A percentile compares a stretch with the other conserved stretches of the same genome.
These are phyloP conservation scores for Sugiyamaella japonica DNA, from an alignment of 1,139 yeast species.

Conservation along the genomic window DNA sequence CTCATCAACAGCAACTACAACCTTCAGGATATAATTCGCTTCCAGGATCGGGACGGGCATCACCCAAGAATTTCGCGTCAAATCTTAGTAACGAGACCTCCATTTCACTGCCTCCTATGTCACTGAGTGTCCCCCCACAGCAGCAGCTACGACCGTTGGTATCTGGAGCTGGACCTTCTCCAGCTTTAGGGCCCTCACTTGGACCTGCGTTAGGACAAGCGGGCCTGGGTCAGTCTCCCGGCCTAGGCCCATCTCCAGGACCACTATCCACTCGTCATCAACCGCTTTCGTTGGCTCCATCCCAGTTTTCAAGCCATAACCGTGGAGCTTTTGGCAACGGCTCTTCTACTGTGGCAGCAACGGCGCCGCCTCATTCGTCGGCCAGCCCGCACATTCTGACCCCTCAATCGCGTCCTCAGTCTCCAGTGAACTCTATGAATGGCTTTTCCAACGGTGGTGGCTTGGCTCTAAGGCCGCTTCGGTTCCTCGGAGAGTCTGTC, in stretches of 20 bases:
- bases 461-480: slow-evolving; percentile 14
- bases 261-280: not conserved
- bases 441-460: slow-evolving; percentile 3
- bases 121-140: slow-evolving; percentile 5
- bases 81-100: not conserved
- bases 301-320: not conserved
- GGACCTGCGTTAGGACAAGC: not conserved
- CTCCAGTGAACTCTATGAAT: slow-evolving; percentile 24
- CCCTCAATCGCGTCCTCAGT: slow-evolving; percentile 35
- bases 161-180: not conserved
- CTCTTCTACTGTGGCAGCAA: not conserved
- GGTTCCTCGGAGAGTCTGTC: slow-evolving; percentile 29
- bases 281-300: not conserved
- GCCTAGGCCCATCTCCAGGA: not conserved
- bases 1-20: slow-evolving; percentile 8
- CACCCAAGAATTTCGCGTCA: slow-evolving; percentile 12
- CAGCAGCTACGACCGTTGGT: not conserved
- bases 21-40: slow-evolving; percentile 13
- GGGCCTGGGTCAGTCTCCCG: not conserved
- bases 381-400: slow-evolving; percentile 30
- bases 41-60: slow-evolving; percentile 16
- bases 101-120: slow-evolving; percentile 7
- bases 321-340: not conserved
- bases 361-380: not conserved
- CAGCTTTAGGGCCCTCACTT: not conserved